Percentiles rank a stretch among this genome's conserved stretches.
phyloP scores from a whole-genome alignment of 441 rosid genomes.

The Raphanus hybrid region DNA sequence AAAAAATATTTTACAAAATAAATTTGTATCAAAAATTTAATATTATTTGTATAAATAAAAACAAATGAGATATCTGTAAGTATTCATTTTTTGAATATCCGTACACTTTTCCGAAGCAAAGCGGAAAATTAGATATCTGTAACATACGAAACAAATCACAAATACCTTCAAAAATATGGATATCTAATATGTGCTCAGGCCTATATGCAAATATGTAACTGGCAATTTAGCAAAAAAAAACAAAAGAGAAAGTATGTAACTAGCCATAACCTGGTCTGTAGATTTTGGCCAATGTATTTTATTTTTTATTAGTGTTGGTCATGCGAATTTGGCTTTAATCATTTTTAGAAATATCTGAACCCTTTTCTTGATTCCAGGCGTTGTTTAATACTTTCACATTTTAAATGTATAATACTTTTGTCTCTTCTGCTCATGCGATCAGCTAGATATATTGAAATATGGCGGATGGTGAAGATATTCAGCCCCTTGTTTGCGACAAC shows the following conservation, averaged over 20 bases:
- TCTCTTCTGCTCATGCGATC: slow-evolving; percentile 29
- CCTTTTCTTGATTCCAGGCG: background rate
- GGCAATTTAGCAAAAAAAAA: no score
- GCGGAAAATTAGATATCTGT: no score
- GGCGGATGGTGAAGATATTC: slow-evolving; percentile 70
- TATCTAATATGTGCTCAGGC: no score
- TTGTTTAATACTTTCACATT: background rate
- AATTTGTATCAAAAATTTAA: no score
- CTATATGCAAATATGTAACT: no score
- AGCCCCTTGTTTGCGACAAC: slow-evolving; percentile 66
- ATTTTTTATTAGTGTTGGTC: background rate
- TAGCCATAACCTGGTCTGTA: background rate
- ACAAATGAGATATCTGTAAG: no score
- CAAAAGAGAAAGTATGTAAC: background rate
- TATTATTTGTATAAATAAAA: no score
- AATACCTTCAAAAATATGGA: no score
- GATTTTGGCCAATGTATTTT: background rate
- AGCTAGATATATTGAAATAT: slow-evolving; percentile 46
- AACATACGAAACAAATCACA: no score
- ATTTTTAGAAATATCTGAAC: background rate
- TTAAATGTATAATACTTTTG: slow-evolving; percentile 1
- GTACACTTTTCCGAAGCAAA: no score
- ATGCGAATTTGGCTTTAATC: background rate
- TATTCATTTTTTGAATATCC: no score
- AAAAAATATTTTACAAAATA: no score